A percentile compares a stretch with the other conserved stretches of the same genome.
Conservation (phyloP, 2,329 filamentous ascomycete species). For the Sarocladiaceae sp. region DNA sequence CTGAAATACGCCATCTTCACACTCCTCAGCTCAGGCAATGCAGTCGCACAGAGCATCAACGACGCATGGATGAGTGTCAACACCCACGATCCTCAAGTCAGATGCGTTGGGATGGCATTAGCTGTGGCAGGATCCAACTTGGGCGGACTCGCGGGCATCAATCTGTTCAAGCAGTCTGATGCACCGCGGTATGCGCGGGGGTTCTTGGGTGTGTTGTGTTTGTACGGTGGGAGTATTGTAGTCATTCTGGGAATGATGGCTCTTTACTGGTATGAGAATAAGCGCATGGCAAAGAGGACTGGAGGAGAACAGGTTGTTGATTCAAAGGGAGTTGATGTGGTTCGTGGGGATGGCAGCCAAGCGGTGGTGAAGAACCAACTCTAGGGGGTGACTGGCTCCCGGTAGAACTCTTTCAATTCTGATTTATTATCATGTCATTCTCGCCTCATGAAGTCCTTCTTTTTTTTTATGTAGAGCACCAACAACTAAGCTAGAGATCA, state of each 20-base stretch:
- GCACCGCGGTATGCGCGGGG: not conserved
- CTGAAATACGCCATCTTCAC: conserved; percentile 15
- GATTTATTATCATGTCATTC: no score
- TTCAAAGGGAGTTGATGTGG: not conserved
- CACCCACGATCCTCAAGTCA: not conserved
- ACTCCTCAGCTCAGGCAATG: conserved; percentile 17
- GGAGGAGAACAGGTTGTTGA: not conserved
- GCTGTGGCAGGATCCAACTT: not conserved
- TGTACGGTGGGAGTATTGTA: not conserved
- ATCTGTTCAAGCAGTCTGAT: not conserved
- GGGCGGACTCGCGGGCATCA: not conserved
- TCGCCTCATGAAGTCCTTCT: no score
- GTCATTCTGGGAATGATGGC: not conserved
- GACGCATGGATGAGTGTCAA: conserved; percentile 13
- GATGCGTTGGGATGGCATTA: not conserved
- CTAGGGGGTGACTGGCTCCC: not conserved
- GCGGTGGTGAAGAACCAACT: not conserved
- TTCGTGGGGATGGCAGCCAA: not conserved
- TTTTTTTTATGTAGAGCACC: no score
- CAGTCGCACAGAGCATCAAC: conserved; percentile 16
- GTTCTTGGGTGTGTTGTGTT: not conserved
- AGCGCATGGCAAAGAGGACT: not conserved
- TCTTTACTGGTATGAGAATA: not conserved
- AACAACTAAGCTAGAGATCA: no score
- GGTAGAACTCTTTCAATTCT: no score